Evolutionary conservation across 1,284 basidiomycete genomes (phyloP).

Genomic region (Austroboletus niveus): DNA sequence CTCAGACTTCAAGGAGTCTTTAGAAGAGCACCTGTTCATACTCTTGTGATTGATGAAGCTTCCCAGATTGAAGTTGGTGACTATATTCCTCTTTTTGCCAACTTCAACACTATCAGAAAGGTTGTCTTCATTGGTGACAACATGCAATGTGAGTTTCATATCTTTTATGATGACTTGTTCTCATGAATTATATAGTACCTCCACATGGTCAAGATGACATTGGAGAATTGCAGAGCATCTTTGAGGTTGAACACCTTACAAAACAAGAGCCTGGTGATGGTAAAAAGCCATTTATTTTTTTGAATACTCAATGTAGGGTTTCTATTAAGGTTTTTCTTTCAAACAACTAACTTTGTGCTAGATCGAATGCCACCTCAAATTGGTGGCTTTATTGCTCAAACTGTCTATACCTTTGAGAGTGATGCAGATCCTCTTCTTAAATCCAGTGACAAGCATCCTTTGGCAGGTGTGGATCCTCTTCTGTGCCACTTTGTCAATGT

Average conservation of each 20-base stretch:
- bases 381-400: constrained; percentile 66
- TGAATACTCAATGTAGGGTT: constrained; percentile 56
- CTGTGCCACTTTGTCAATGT: constrained; percentile 57
- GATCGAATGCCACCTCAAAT: constrained; percentile 79
- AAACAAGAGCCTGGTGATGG: constrained; percentile 16
- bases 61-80: constrained; percentile 46
- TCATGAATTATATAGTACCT: constrained; percentile 41
- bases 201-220: constrained; percentile 57
- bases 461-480: constrained; percentile 34
- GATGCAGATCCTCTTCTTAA: constrained; percentile 33
- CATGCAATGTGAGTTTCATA: constrained; percentile 40
- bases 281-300: constrained; percentile 39
- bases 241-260: constrained; percentile 51
- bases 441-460: constrained; percentile 46
- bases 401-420: constrained; percentile 52
- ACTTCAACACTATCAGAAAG: constrained; percentile 28
- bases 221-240: constrained; percentile 52
- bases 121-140: constrained; percentile 45
- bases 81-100: constrained; percentile 39
- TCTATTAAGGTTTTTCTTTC: neutral
- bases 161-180: neutral
- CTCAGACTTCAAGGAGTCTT: constrained; percentile 36
- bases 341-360: constrained; percentile 23
- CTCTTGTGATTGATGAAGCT: constrained; percentile 47
- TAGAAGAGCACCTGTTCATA: constrained; percentile 31